phyloP scores from a whole-genome alignment of 768 basidiomycete species.

The Lactarius hengduanensis region DNA sequence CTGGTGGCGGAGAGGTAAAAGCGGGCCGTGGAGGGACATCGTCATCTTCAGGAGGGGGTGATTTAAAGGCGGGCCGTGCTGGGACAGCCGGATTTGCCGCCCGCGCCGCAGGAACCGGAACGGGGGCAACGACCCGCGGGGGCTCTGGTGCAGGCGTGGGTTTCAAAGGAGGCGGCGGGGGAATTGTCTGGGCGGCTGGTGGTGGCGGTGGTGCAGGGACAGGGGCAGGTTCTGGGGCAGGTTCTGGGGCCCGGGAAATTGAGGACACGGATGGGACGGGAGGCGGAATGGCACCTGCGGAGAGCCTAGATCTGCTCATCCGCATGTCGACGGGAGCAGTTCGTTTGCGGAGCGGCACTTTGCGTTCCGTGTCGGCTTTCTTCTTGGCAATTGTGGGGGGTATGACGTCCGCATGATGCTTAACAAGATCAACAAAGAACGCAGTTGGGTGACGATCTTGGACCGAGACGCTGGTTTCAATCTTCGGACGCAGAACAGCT shows the following conservation, averaged over 20 bases:
- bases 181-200: conserved; percentile 6
- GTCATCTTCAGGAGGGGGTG: conserved; percentile 60
- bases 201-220: conserved; percentile 31
- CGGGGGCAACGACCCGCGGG: conserved; percentile 30
- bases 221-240: conserved; percentile 27
- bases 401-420: conserved; percentile 68
- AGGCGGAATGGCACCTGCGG: conserved; percentile 49
- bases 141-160: conserved; percentile 21
- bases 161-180: conserved; percentile 18
- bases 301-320: conserved; percentile 73
- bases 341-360: conserved; percentile 78
- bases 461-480: conserved; percentile 81
- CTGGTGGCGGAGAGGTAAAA: conserved; percentile 31
- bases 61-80: conserved; percentile 53
- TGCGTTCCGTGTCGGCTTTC: conserved; percentile 84
- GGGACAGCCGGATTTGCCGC: conserved; percentile 28
- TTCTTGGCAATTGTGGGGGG: conserved; percentile 83
- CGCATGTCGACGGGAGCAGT: conserved; percentile 89
- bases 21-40: conserved; percentile 41
- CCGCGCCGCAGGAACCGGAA: conserved; percentile 26
- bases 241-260: conserved; percentile 30
- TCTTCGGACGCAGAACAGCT: conserved; percentile 82
- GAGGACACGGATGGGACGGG: conserved; percentile 23
- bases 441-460: conserved; percentile 87
- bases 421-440: conserved; percentile 82